Evolutionary conservation across 2,329 filamentous ascomycete species (phyloP).

Genomic region (Cladosporium sp.): DNA sequence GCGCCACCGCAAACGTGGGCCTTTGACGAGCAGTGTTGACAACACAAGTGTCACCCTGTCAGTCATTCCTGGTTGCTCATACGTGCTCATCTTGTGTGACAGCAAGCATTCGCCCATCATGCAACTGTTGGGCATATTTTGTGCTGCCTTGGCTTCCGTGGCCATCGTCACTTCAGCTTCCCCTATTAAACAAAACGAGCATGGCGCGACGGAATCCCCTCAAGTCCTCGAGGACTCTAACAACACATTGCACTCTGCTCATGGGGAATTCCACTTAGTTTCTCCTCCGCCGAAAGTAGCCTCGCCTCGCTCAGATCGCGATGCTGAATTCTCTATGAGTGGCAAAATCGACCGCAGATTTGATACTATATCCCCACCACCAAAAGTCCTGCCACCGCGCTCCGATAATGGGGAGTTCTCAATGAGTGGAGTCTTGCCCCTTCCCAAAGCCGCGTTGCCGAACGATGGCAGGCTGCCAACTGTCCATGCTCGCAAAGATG

Average conservation of each 20-base stretch:
- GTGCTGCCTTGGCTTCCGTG: neutral
- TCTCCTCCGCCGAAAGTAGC: neutral
- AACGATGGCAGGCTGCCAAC: neutral
- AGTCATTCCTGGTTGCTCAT: neutral
- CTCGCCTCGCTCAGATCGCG: neutral
- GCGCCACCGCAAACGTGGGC: constrained; percentile 2
- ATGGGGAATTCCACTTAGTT: neutral
- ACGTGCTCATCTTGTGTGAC: neutral
- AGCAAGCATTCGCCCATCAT: neutral
- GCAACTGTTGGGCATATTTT: neutral
- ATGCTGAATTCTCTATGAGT: neutral
- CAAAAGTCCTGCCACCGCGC: neutral
- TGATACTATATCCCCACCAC: neutral
- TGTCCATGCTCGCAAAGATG: neutral
- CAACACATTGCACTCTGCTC: neutral
- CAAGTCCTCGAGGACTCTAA: neutral
- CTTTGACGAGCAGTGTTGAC: neutral
- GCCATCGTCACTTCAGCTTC: neutral
- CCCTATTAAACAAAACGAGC: neutral
- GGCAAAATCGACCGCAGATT: neutral
- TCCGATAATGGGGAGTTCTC: neutral
- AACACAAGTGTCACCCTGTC: neutral
- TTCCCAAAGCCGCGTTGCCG: neutral
- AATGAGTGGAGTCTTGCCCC: neutral
- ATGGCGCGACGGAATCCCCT: neutral